Evolutionary conservation across 306 rosid genomes (phyloP).

Genomic region (Malus fusca): DNA sequence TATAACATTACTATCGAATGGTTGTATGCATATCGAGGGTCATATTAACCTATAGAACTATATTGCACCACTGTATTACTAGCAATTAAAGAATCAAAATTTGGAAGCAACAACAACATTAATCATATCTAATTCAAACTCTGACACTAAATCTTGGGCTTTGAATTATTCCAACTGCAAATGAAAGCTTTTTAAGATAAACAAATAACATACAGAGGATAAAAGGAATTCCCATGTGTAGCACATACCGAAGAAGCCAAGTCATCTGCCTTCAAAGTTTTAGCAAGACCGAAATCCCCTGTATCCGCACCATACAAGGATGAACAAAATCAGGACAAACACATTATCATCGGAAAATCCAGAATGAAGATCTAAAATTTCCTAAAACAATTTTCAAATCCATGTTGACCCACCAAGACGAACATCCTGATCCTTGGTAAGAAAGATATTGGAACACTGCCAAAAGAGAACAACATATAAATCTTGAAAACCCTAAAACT

Average conservation of each 20-base stretch:
- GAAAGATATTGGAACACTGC: slow-evolving; percentile 98
- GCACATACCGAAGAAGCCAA: slow-evolving; percentile 93
- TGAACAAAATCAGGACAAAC: slow-evolving; percentile 21
- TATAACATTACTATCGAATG: background rate
- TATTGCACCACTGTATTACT: background rate
- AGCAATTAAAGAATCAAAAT: background rate
- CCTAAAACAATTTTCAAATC: background rate
- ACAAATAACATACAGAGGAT: background rate
- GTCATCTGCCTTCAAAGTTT: slow-evolving; percentile 93
- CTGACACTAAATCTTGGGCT: background rate
- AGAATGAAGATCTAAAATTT: background rate
- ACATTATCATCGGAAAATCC: background rate
- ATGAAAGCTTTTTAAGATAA: background rate
- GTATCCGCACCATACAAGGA: slow-evolving; percentile 17
- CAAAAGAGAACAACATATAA: slow-evolving; percentile 21
- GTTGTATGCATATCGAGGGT: background rate
- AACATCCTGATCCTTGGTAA: slow-evolving; percentile 91
- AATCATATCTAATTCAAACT: background rate
- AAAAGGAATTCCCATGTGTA: slow-evolving; percentile 10
- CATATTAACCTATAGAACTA: background rate
- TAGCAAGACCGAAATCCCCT: slow-evolving; percentile 99
- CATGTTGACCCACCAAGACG: slow-evolving; percentile 72
- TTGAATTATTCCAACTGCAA: background rate
- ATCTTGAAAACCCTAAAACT: slow-evolving; percentile 3
- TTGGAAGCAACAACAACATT: background rate